Evolutionary conservation across 2,329 filamentous ascomycete genomes (phyloP).

Genomic region (Aspergillus tamarii): DNA sequence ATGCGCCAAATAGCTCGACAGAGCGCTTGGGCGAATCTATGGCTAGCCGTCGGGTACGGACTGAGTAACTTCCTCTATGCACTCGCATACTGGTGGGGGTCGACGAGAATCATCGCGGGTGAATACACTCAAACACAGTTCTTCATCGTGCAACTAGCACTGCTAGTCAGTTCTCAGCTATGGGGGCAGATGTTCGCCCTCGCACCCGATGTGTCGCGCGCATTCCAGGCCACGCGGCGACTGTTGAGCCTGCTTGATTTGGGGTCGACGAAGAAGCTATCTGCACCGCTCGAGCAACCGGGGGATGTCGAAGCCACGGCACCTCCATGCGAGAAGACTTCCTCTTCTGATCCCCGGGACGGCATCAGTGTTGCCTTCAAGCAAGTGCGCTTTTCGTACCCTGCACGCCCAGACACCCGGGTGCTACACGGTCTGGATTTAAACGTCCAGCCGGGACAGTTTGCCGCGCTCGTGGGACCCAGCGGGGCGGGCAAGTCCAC

Average conservation of each 20-base stretch:
- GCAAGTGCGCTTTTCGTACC: conserved; percentile 61
- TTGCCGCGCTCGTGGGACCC: conserved; percentile 64
- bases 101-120: conserved; percentile 69
- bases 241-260: conserved; percentile 52
- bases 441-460: conserved; percentile 49
- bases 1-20: conserved; percentile 52
- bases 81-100: conserved; percentile 80
- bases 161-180: conserved; percentile 72
- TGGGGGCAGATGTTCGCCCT: conserved; percentile 76
- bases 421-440: conserved; percentile 62
- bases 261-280: conserved; percentile 32
- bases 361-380: neutral
- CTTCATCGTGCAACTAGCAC: conserved; percentile 71
- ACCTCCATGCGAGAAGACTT: neutral
- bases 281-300: neutral
- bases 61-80: conserved; percentile 70
- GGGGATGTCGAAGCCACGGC: neutral
- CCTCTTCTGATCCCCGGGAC: neutral
- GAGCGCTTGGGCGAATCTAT: conserved; percentile 40
- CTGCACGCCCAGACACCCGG: conserved; percentile 61
- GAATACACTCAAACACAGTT: conserved; percentile 68
- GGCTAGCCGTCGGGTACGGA: conserved; percentile 49
- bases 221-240: conserved; percentile 65
- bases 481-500: conserved; percentile 71
- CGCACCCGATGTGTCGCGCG: conserved; percentile 68